phyloP scores from a whole-genome alignment of 495 filamentous ascomycete genomes.

The Penicilliopsis zonata region DNA sequence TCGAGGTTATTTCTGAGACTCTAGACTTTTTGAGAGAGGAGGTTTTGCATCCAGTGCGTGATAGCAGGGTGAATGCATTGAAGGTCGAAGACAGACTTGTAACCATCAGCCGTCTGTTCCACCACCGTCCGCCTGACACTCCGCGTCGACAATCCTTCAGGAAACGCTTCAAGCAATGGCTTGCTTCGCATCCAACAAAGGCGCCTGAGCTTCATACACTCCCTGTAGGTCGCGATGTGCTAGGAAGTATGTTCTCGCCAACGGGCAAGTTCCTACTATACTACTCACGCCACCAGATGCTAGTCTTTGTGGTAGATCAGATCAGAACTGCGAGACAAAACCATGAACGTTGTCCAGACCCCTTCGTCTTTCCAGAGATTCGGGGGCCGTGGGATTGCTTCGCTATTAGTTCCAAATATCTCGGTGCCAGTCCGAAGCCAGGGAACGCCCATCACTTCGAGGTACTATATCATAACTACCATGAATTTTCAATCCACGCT shows the following conservation, averaged over 20 bases:
- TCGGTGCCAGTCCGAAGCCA: constrained; percentile 4
- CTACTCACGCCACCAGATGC: constrained; percentile 3
- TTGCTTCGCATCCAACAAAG: background rate
- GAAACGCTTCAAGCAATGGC: background rate
- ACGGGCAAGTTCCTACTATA: constrained; percentile 5
- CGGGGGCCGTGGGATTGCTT: constrained; percentile 4
- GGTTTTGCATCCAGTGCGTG: constrained; percentile 2
- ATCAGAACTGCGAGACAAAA: background rate
- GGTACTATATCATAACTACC: constrained; percentile 2
- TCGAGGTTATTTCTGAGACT: constrained; percentile 1
- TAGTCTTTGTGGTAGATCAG: constrained; percentile 1
- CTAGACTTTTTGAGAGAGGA: constrained; percentile 7
- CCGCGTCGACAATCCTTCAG: background rate
- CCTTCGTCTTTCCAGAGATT: background rate
- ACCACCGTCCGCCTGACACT: background rate
- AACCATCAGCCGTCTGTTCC: constrained; percentile 1
- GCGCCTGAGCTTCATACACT: background rate
- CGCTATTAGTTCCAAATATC: constrained; percentile 5
- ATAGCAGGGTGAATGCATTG: constrained; percentile 1
- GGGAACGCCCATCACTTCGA: constrained; percentile 3
- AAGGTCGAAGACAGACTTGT: constrained; percentile 3
- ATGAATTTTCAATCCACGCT: background rate
- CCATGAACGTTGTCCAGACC: background rate
- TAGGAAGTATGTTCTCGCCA: constrained; percentile 4
- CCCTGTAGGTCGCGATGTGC: background rate